These are phyloP conservation scores for Periconia sp. DNA, from an alignment of 2,329 filamentous ascomycete genomes.

Conservation along the genomic window DNA sequence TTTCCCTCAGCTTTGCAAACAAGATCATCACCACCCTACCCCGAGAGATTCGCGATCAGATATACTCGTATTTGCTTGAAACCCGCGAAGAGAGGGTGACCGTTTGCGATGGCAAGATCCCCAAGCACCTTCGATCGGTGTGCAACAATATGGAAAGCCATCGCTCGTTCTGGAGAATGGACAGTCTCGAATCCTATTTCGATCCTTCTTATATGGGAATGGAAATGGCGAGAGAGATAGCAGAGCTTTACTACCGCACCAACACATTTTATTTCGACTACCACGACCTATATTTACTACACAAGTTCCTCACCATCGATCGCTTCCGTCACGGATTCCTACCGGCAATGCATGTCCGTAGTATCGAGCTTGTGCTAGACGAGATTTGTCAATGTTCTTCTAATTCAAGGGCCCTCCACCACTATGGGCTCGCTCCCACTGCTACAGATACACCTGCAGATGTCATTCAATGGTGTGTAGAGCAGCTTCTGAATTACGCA, in stretches of 20 bases:
- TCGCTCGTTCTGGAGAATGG: conserved; percentile 3
- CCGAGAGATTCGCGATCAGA: conserved; percentile 4
- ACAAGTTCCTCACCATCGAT: conserved; percentile 8
- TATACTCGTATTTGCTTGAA: not conserved
- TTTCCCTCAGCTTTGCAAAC: not conserved
- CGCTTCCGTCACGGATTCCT: not conserved
- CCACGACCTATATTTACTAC: conserved; percentile 6
- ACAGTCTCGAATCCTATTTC: not conserved
- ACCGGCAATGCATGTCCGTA: not conserved
- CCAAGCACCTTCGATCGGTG: not conserved
- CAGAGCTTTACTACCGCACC: conserved; percentile 1
- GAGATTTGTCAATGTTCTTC: not conserved
- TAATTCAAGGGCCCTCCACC: not conserved
- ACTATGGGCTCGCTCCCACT: not conserved
- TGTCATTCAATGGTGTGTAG: not conserved
- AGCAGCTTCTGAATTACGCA: not conserved
- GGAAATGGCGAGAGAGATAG: conserved; percentile 2
- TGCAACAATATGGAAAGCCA: conserved; percentile 2
- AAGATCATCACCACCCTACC: not conserved
- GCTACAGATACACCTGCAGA: not conserved
- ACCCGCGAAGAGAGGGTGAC: not conserved
- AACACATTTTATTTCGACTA: conserved; percentile 8
- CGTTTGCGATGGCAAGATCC: conserved; percentile 6
- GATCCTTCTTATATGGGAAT: conserved; percentile 2
- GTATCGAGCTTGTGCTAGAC: conserved; percentile 6